Percentiles rank a stretch among this genome's conserved stretches.
Conservation (phyloP, 2,329 filamentous ascomycete genomes). For the Blastomyces silverae region DNA sequence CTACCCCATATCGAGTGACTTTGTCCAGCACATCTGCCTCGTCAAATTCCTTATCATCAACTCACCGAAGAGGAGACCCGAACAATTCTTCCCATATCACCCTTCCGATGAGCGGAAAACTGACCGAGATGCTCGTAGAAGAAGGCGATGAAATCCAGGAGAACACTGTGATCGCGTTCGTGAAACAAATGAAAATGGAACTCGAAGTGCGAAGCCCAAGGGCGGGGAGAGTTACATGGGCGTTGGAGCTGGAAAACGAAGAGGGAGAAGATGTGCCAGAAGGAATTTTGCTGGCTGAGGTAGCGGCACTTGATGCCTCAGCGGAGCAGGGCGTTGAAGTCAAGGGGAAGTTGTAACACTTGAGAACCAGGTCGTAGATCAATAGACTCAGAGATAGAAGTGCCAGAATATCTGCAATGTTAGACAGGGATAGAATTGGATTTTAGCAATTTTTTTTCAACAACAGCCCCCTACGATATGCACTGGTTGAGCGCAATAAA, state of each 20-base stretch:
- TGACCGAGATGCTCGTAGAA: slow-evolving; percentile 54
- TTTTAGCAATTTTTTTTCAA: background rate
- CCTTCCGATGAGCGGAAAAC: slow-evolving; percentile 52
- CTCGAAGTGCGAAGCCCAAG: slow-evolving; percentile 52
- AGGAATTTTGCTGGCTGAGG: slow-evolving; percentile 48
- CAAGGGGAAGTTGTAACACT: slow-evolving; percentile 28
- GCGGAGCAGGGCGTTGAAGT: slow-evolving; percentile 20
- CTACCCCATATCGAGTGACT: slow-evolving; percentile 42
- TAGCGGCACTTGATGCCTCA: slow-evolving; percentile 33
- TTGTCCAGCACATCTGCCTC: slow-evolving; percentile 44
- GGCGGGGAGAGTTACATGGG: slow-evolving; percentile 47
- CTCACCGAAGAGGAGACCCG: slow-evolving; percentile 47
- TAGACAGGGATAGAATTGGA: background rate
- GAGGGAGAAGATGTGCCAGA: slow-evolving; percentile 50
- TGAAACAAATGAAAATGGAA: slow-evolving; percentile 65
- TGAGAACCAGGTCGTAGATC: background rate
- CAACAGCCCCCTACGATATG: too few species aligned
- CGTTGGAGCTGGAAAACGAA: slow-evolving; percentile 46
- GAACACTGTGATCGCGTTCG: slow-evolving; percentile 51
- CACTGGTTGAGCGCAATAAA: too few species aligned
- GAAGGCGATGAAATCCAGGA: slow-evolving; percentile 45
- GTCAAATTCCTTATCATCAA: slow-evolving; percentile 35
- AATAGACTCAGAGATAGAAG: background rate
- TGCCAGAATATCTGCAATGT: background rate
- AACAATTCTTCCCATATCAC: slow-evolving; percentile 48